Evolutionary conservation across 305 asterid species (phyloP), one percentile per base, ranked within the genome.

Genomic region (Rubia occidens): DNA sequence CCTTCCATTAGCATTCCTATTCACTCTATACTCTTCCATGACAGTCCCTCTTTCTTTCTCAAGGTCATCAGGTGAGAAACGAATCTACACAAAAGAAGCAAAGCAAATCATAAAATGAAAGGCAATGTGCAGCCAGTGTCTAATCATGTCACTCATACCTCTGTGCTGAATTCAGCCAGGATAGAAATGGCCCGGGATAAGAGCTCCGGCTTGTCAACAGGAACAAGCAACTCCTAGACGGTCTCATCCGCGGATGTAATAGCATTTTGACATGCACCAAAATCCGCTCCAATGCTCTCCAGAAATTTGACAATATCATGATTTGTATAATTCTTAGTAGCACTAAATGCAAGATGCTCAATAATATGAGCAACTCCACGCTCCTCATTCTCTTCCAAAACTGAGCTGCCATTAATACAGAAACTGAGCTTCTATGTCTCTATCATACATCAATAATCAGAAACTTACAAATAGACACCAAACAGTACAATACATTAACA

Each of bases 271-370:
- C 98, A 92, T 68, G 98, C 97, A 71, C 98, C 97, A 64, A 92
- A 92, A 79, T 92, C 94, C 45, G 98, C 98, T 45, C 98, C 98
- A 61, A 92, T 83, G 74, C 96, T 89, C 83, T 92, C 98, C 62
- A 92, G 90, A 85, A 92, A 92, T 73, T 82, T 92, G 85, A 92
- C 85, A 67, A 92, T 84, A 80, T 89, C 98, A 75, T 92, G 96
- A 72, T 92, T 92, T 18, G 96, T 79, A 75, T 89, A 92, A 76
- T 89, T 92, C 74, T 85, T 81, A 70, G 98, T 92, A 72, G 96
- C 96, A 83, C 98, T 92, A 81, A 92, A 92, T 71, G 96, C 96
- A 68, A 92, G 88, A 85, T 92, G 98, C 92, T 92, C 98, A 77
- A 89, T 86, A 74, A 92, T 84, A 76, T 92, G 98, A 84, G 96